Percentiles rank a stretch among this genome's conserved stretches.
Conservation (phyloP, 495 filamentous ascomycete genomes). For the Hypoxylon lienhwacheense region DNA sequence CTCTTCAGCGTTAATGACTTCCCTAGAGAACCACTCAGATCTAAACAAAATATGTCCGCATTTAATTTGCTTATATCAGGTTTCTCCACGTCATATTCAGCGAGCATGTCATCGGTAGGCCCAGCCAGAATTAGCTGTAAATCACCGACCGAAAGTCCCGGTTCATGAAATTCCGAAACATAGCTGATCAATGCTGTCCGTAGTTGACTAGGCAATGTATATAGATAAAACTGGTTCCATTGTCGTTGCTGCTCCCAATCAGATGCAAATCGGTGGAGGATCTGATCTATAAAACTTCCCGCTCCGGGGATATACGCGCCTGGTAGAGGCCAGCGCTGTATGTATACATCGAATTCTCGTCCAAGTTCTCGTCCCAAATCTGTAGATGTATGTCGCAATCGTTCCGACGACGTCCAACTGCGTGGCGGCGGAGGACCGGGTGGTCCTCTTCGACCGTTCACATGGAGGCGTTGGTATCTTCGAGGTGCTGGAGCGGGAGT, state of each 20-base stretch:
- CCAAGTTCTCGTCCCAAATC: slow-evolving; percentile 1
- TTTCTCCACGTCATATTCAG: slow-evolving; percentile 29
- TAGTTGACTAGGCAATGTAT: slow-evolving; percentile 61
- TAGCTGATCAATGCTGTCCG: slow-evolving; percentile 66
- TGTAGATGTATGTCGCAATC: slow-evolving; percentile 30
- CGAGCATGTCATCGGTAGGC: slow-evolving; percentile 33
- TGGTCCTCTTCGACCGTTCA: slow-evolving; percentile 51
- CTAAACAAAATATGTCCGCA: slow-evolving; percentile 60
- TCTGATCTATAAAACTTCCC: slow-evolving; percentile 58
- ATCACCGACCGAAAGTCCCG: slow-evolving; percentile 49
- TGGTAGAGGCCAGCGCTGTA: slow-evolving; percentile 39
- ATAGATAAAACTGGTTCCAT: slow-evolving; percentile 68
- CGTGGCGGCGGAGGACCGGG: slow-evolving; percentile 71
- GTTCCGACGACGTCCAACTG: slow-evolving; percentile 62
- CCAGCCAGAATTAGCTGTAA: slow-evolving; percentile 46
- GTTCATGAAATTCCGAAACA: slow-evolving; percentile 53
- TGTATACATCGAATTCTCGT: slow-evolving; percentile 1
- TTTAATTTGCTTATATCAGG: slow-evolving; percentile 45
- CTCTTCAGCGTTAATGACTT: slow-evolving; percentile 61
- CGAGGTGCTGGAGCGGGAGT: slow-evolving; percentile 67
- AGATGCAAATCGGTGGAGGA: slow-evolving; percentile 62
- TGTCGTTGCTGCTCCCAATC: slow-evolving; percentile 70
- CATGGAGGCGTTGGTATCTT: slow-evolving; percentile 49
- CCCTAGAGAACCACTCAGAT: slow-evolving; percentile 65
- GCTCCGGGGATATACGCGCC: slow-evolving; percentile 42